phyloP scores from a whole-genome alignment of 139 green algal genomes.

The Closterium sp. region DNA sequence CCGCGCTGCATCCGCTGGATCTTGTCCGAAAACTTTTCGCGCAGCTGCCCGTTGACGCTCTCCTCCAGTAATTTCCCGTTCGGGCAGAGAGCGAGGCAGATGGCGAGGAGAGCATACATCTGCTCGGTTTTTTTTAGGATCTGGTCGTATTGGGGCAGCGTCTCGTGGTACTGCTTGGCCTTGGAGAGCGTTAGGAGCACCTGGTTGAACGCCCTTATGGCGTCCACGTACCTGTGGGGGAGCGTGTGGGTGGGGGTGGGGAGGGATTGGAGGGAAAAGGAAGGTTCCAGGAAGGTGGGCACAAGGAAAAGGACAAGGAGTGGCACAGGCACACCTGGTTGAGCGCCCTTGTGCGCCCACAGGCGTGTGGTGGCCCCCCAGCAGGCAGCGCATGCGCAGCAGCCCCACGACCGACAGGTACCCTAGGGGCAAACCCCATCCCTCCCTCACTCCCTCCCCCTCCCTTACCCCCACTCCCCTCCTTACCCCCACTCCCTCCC shows the following conservation, averaged over 20 bases:
- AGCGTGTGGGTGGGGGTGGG: neutral
- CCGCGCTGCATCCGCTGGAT: constrained; percentile 65
- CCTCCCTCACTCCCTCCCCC: neutral
- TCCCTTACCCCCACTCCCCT: neutral
- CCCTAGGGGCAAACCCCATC: no score
- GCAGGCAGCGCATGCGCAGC: no score
- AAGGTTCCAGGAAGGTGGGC: neutral
- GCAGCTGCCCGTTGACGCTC: constrained; percentile 55
- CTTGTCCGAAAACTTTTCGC: constrained; percentile 74
- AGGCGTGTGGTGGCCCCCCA: neutral
- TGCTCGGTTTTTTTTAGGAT: constrained; percentile 99
- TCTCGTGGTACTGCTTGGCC: constrained; percentile 46
- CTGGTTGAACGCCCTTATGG: constrained; percentile 80
- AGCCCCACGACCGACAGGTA: no score
- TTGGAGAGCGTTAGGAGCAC: constrained; percentile 80
- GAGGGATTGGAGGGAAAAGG: neutral
- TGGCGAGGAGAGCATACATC: constrained; percentile 85
- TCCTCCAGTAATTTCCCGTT: constrained; percentile 64
- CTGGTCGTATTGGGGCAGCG: constrained; percentile 53
- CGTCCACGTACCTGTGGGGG: constrained; percentile 77
- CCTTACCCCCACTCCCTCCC: neutral
- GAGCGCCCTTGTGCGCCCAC: neutral
- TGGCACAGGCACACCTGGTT: no score
- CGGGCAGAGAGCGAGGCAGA: constrained; percentile 78
- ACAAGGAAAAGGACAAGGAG: no score